Base-by-base conservation (phyloP, 2,329 filamentous ascomycete species). In the Aspergillus sergii region DNA sequence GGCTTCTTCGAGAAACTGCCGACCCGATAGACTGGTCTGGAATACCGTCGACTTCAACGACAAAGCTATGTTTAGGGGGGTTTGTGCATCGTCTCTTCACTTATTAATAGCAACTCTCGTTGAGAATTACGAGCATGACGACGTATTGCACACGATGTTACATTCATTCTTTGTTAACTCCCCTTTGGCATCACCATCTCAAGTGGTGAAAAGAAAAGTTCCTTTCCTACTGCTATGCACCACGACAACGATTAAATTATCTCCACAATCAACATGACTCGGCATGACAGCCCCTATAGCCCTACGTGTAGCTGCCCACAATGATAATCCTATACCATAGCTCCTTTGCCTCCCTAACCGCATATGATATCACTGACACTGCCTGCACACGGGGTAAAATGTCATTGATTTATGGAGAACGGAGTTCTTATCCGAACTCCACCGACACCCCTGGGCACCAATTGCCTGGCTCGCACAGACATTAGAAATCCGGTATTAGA, bases 351-450 rank as follows among this genome's bases (percentile, higher is more conserved):
- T 51, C 28, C 21, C 48, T 32, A 51, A 21, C 6, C n/a, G 19
- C 9, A 6, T 51, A 51, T 32, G 46, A 50, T 50, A 32, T 51
- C 19, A 51, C 28, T 19, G 28, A 51, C 19, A 32, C 30, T 4
- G 9, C n/a, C 48, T 32, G 7, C 21, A 51, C 48, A 51, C 28
- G 28, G 48, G 28, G 48, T 32, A 51, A 32, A 34, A 2, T 32
- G 12, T 23, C 19, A 51, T 34, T 30, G 3, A 34, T 21, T 12
- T 7, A 51, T 34, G 28, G 28, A 32, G 48, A 32, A 51, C 51
- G 51, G 61, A 50, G 51, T 46, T 56, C 39, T 46, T 34, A 21
- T 60, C 51, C 41, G 51, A 48, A 11, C 41, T 23, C 58, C 30
- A 46, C 53, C 34, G 2, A 56, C 34, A 34, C 34, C 34, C 34